Evolutionary conservation across 163 green algal genomes (phyloP).

Genomic region (Scenedesmus sp.): DNA sequence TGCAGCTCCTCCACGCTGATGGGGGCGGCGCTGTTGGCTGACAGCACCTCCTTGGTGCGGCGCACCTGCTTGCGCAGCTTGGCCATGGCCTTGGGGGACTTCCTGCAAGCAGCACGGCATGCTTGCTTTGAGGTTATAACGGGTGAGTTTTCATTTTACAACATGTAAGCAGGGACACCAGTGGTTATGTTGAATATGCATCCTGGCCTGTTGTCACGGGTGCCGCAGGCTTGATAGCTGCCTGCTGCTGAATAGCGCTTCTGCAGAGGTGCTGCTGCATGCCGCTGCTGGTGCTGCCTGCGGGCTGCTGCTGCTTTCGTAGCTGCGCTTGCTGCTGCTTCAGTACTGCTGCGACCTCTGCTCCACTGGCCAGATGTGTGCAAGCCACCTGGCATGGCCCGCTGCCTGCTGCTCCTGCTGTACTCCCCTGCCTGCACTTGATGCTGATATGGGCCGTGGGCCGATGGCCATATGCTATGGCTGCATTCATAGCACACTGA

Average conservation of each 20-base stretch:
- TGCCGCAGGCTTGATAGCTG: too few species aligned
- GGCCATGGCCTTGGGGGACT: conserved; percentile 80
- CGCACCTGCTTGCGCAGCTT: conserved; percentile 93
- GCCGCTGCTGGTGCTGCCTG: too few species aligned
- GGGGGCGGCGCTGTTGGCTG: conserved; percentile 90
- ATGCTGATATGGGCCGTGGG: too few species aligned
- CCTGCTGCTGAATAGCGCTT: background rate
- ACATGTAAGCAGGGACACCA: background rate
- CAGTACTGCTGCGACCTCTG: background rate
- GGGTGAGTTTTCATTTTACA: too few species aligned
- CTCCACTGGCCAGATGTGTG: too few species aligned
- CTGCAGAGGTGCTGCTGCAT: background rate
- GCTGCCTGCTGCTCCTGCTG: background rate
- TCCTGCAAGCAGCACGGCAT: background rate
- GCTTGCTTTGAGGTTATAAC: too few species aligned
- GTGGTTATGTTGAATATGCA: background rate
- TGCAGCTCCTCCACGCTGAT: conserved; percentile 93
- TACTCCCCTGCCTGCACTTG: background rate
- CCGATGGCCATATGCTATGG: too few species aligned
- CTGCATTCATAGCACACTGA: too few species aligned
- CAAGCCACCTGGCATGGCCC: background rate
- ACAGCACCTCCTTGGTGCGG: conserved; percentile 96
- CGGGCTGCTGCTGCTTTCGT: background rate
- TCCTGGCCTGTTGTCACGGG: too few species aligned
- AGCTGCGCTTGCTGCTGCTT: background rate